phyloP scores from a whole-genome alignment of 2,329 filamentous ascomycete species.

The Botryotinia globosa region DNA sequence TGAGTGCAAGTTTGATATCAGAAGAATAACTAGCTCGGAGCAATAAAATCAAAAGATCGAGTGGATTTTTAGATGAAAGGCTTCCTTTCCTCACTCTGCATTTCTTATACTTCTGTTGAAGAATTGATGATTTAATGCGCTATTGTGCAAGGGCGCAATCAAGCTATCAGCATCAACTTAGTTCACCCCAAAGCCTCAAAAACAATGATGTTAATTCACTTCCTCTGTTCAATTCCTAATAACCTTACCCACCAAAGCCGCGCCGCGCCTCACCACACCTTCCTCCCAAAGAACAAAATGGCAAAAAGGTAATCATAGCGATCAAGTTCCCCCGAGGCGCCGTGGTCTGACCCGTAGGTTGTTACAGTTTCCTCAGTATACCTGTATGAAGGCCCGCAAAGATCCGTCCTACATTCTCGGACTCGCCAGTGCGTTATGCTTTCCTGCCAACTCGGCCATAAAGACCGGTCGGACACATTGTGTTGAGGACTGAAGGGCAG shows the following conservation, averaged over 20 bases:
- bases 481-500: neutral
- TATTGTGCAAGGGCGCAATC: neutral
- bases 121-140: neutral
- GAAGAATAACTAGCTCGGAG: neutral
- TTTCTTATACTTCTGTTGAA: neutral
- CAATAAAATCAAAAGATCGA: neutral
- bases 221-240: neutral
- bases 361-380: constrained; percentile 8
- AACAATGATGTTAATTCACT: neutral
- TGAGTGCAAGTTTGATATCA: neutral
- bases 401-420: constrained; percentile 4
- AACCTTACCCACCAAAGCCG: neutral
- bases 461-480: neutral
- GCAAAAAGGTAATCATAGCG: neutral
- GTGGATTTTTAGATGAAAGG: neutral
- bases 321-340: neutral
- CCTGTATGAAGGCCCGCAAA: constrained; percentile 8
- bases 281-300: neutral
- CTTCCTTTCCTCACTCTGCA: neutral
- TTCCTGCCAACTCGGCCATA: neutral
- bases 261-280: neutral
- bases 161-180: neutral
- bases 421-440: neutral
- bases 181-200: neutral
- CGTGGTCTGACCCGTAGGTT: neutral